Base-by-base conservation (phyloP, 345 rosid genomes). In the Gossypium mustelinum region DNA sequence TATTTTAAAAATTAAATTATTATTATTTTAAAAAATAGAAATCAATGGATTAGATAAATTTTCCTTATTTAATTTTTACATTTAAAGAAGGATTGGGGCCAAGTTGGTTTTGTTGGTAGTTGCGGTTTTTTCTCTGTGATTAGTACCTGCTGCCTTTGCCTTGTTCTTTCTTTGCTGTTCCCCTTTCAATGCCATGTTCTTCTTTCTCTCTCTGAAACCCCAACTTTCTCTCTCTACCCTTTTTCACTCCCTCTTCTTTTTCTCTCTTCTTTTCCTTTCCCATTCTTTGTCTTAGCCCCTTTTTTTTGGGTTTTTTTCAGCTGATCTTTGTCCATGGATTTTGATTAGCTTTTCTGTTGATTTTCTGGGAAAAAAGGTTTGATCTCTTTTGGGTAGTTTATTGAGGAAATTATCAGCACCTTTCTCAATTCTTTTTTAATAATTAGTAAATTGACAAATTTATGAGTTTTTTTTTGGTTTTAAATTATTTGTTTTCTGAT, bases 291-390 rank as follows among this genome's bases (percentile, higher is more conserved):
- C 39, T 9, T 56, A 12, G 60, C 13, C 60, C 41, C 7, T 5
- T 34, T 34, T 34, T 34, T 47, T 11, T 2, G 1, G 51, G 6
- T 3, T 29, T 14, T 51, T 1, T 3, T 16, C 27, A 5, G 14
- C 5, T 20, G 29, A 54, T 12, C 16, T 8, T 68, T 50, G 73
- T 9, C 41, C 59, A 9, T n/a, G 59, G 6, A 14, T 61, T 59
- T 34, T 29, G 24, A 60, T 73, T 56, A 73, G 25, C 58, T 25
- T 60, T 59, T 17, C 17, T 51, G 34, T 51, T 73, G 68, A 60
- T 73, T 44, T 47, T 43, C 14, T 54, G 41, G 41, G 41, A 2
- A 17, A 45, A 25, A 10, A 34, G 3, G 11, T 4, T 59, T 45
- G 24, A 24, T 59, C 11, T 59, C 6, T 59, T 58, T 44, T 59